These are phyloP conservation scores for Melaleuca quinquenervia DNA, from an alignment of 345 rosid genomes.

Conservation along the genomic window DNA sequence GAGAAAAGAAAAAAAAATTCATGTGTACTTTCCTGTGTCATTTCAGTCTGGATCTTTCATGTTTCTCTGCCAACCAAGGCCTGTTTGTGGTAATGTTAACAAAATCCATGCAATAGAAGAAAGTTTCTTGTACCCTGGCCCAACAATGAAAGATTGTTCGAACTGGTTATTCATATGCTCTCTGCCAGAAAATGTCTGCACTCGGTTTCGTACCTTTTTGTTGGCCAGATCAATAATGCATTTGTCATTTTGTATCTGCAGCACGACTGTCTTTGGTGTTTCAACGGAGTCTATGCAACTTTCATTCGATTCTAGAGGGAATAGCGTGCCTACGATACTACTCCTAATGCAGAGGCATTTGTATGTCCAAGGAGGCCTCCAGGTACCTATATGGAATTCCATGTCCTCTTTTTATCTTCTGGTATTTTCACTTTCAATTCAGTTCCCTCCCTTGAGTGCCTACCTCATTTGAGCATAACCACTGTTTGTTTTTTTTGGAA, in stretches of 20 bases:
- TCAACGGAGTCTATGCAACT: slow-evolving; percentile 98
- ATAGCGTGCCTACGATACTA: slow-evolving; percentile 86
- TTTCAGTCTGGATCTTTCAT: neutral
- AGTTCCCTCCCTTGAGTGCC: neutral
- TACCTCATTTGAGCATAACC: neutral
- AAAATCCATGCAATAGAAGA: neutral
- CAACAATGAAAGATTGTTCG: neutral
- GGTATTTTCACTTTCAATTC: neutral
- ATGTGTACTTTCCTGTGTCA: neutral
- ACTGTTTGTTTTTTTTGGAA: neutral
- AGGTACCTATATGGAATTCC: slow-evolving; percentile 22
- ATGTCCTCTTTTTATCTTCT: neutral
- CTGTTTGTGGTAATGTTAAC: neutral
- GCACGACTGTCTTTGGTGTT: slow-evolving; percentile 92
- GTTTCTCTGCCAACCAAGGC: neutral
- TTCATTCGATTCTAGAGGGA: slow-evolving; percentile 85
- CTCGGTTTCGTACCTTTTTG: neutral
- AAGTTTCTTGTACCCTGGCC: neutral
- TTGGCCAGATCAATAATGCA: neutral
- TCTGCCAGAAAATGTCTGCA: neutral
- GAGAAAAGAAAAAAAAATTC: neutral
- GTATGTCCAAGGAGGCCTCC: slow-evolving; percentile 78
- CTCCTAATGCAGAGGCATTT: slow-evolving; percentile 74
- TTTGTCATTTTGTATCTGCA: slow-evolving; percentile 17
- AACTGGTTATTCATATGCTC: neutral